Conservation (phyloP, 2,329 filamentous ascomycete genomes). For the Exophiala bonariae region DNA sequence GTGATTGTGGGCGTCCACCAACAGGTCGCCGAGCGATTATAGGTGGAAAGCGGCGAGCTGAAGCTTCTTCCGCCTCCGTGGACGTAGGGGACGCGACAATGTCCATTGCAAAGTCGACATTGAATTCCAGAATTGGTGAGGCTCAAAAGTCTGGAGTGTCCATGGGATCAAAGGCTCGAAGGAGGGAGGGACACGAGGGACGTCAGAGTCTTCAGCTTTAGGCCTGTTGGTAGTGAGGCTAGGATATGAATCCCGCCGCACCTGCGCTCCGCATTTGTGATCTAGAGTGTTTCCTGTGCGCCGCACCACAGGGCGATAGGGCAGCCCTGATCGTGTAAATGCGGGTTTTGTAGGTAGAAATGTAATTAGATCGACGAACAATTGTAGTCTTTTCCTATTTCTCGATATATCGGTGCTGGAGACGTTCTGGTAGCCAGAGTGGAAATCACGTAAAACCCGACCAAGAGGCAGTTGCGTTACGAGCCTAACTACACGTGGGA, state of each 20-base stretch:
- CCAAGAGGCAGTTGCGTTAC: no score
- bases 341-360: no score
- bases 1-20: constrained; percentile 39
- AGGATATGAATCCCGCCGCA: constrained; percentile 12
- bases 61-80: constrained; percentile 21
- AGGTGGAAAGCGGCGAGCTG: constrained; percentile 9
- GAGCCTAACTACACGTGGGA: no score
- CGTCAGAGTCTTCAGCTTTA: constrained; percentile 5
- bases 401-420: no score
- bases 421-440: no score
- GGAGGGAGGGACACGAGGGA: background rate
- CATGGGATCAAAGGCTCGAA: no score
- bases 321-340: no score
- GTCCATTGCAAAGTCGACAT: constrained; percentile 29
- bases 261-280: constrained; percentile 10
- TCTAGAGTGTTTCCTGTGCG: background rate
- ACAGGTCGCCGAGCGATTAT: background rate
- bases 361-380: no score
- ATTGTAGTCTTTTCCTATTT: no score
- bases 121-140: constrained; percentile 61
- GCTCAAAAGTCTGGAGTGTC: constrained; percentile 44
- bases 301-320: no score
- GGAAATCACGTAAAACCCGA: no score
- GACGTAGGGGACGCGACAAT: constrained; percentile 28
- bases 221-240: background rate